Evolutionary conservation across 2,329 filamentous ascomycete genomes (phyloP).

Genomic region (Calonectria ilicicola): DNA sequence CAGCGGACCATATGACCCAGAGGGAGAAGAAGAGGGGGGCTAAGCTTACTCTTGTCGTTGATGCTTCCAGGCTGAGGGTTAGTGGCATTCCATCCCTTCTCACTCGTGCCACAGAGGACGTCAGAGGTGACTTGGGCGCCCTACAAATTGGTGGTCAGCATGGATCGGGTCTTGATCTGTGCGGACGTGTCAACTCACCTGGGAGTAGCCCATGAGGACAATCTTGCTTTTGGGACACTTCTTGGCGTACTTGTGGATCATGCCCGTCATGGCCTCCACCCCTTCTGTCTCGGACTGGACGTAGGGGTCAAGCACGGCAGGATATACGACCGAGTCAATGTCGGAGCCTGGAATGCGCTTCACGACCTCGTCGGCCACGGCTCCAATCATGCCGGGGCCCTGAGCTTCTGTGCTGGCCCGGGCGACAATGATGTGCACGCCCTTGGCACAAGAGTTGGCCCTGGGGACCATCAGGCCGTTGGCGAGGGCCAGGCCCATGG

Average conservation of each 20-base stretch:
- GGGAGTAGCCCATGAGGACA: slow-evolving; percentile 39
- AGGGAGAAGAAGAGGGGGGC: background rate
- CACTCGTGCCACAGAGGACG: slow-evolving; percentile 37
- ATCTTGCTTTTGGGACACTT: slow-evolving; percentile 35
- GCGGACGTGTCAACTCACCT: slow-evolving; percentile 22
- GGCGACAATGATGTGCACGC: slow-evolving; percentile 35
- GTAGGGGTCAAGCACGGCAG: slow-evolving; percentile 32
- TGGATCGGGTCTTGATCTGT: background rate
- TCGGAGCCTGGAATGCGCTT: slow-evolving; percentile 25
- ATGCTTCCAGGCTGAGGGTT: slow-evolving; percentile 19
- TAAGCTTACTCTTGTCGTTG: slow-evolving; percentile 25
- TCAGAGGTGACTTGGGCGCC: slow-evolving; percentile 39
- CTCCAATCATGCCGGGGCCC: slow-evolving; percentile 37
- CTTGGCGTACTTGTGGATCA: slow-evolving; percentile 22
- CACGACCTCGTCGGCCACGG: slow-evolving; percentile 26
- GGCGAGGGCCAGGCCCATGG: slow-evolving; percentile 5
- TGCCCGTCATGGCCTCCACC: slow-evolving; percentile 17
- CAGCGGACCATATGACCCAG: background rate
- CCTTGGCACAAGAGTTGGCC: slow-evolving; percentile 21
- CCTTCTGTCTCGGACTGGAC: slow-evolving; percentile 33
- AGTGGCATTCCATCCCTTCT: slow-evolving; percentile 32
- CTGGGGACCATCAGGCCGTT: background rate
- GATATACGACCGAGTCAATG: slow-evolving; percentile 28
- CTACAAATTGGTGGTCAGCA: slow-evolving; percentile 8
- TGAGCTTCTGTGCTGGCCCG: slow-evolving; percentile 35